Evolutionary conservation across 306 rosid genomes (phyloP).

Genomic region (Oxytropis ochrocephala): DNA sequence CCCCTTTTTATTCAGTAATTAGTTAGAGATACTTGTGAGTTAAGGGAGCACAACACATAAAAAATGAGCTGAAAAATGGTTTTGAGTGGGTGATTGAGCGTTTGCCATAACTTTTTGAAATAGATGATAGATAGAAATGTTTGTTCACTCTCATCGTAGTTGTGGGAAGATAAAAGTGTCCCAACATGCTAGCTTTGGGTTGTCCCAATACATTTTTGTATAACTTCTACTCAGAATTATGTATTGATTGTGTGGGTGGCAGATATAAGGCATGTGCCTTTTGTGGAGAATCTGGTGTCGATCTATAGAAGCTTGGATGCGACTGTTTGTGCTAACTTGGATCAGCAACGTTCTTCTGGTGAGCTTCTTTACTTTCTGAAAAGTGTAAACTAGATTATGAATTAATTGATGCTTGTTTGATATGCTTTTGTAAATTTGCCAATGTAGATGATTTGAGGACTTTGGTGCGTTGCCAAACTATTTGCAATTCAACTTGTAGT

Average conservation of each 20-base stretch:
- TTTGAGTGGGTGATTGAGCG: no score
- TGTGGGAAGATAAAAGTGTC: neutral
- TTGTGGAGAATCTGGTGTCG: slow-evolving; percentile 63
- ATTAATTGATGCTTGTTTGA: neutral
- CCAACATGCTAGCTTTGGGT: neutral
- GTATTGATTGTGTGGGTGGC: slow-evolving; percentile 11
- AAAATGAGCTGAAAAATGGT: no score
- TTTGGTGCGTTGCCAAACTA: slow-evolving; percentile 27
- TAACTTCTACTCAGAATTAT: neutral
- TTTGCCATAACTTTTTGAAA: no score
- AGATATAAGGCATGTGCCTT: slow-evolving; percentile 58
- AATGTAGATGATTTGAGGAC: slow-evolving; percentile 37
- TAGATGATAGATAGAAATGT: no score
- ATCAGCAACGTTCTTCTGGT: slow-evolving; percentile 53
- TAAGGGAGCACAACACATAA: no score
- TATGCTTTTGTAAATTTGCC: neutral
- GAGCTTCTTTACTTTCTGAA: neutral
- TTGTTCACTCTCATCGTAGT: neutral
- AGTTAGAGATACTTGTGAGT: no score
- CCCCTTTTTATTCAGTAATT: neutral
- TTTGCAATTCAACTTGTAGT: slow-evolving; percentile 10
- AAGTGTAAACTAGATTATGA: neutral
- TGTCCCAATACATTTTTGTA: neutral
- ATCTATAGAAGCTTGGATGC: slow-evolving; percentile 65
- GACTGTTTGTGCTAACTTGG: slow-evolving; percentile 39